Conservation (phyloP, 2,329 filamentous ascomycete species). For the Colletotrichum sp. region DNA sequence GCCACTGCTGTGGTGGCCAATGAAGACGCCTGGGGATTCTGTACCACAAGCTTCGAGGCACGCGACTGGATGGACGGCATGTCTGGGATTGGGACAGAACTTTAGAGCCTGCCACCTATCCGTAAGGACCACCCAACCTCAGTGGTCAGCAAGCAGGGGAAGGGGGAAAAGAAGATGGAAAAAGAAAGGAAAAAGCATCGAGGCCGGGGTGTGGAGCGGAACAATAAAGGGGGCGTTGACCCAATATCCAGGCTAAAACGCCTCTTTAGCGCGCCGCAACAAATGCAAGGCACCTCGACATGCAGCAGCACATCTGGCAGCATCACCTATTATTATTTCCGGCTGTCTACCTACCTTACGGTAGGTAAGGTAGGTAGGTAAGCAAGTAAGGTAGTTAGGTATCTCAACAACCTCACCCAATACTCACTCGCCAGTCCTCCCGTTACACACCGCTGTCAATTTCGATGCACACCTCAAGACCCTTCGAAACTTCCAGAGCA, state of each 20-base stretch:
- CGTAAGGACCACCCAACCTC: background rate
- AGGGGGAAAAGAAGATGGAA: background rate
- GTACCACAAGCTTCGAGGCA: slow-evolving; percentile 2
- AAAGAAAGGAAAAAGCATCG: background rate
- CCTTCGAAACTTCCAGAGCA: background rate
- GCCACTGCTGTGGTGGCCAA: background rate
- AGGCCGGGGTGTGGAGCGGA: background rate
- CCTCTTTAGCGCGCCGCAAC: slow-evolving; percentile 11
- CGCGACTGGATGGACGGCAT: slow-evolving; percentile 10
- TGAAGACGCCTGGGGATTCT: background rate
- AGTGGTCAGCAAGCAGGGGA: background rate
- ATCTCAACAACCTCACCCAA: background rate
- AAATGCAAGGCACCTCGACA: slow-evolving; percentile 17
- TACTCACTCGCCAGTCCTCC: background rate
- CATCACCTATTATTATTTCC: background rate
- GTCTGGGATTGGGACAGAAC: slow-evolving; percentile 7
- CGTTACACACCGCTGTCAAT: background rate
- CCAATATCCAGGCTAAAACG: slow-evolving; percentile 11
- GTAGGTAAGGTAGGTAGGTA: background rate
- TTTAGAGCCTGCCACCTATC: background rate
- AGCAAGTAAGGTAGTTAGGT: background rate
- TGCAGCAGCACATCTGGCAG: background rate
- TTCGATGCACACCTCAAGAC: background rate
- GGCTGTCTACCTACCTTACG: background rate
- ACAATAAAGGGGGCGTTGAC: background rate